Evolutionary conservation across 1,139 yeast species (phyloP).

Genomic region (Hansenula sp.): DNA sequence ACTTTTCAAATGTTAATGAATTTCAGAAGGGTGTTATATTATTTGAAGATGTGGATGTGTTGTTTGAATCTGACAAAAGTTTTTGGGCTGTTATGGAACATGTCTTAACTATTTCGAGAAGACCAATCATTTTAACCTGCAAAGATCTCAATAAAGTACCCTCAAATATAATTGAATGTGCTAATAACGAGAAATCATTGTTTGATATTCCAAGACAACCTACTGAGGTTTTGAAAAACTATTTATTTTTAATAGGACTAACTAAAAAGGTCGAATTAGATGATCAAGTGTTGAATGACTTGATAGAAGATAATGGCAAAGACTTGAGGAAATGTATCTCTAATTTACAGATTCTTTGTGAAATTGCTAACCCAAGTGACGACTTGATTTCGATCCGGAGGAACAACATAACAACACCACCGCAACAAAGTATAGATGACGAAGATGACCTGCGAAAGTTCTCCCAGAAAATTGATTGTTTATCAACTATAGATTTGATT

Average conservation of each 20-base stretch:
- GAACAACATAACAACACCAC: conserved; percentile 16
- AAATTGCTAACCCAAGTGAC: conserved; percentile 20
- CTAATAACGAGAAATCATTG: conserved; percentile 38
- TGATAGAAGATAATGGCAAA: conserved; percentile 32
- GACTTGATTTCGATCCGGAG: conserved; percentile 25
- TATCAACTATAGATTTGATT: conserved; percentile 40
- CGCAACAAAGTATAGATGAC: conserved; percentile 1
- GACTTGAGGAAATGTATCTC: conserved; percentile 58
- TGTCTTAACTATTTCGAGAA: conserved; percentile 58
- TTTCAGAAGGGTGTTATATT: conserved; percentile 67
- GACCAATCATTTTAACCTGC: conserved; percentile 83
- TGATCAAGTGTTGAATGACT: conserved; percentile 27
- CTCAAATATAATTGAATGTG: conserved; percentile 40
- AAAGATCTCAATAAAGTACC: conserved; percentile 56
- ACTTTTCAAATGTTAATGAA: conserved; percentile 20
- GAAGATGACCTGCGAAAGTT: conserved; percentile 7
- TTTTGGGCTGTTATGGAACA: conserved; percentile 78
- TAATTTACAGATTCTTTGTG: conserved; percentile 57
- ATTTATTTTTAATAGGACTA: conserved; percentile 39
- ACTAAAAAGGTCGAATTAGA: conserved; percentile 35
- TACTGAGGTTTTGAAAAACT: conserved; percentile 27
- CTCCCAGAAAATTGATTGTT: conserved; percentile 27
- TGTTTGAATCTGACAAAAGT: conserved; percentile 65
- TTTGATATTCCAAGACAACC: conserved; percentile 27
- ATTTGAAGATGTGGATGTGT: conserved; percentile 81